Conservation (phyloP, 2,329 filamentous ascomycete genomes). For the Penicillium sp. region DNA sequence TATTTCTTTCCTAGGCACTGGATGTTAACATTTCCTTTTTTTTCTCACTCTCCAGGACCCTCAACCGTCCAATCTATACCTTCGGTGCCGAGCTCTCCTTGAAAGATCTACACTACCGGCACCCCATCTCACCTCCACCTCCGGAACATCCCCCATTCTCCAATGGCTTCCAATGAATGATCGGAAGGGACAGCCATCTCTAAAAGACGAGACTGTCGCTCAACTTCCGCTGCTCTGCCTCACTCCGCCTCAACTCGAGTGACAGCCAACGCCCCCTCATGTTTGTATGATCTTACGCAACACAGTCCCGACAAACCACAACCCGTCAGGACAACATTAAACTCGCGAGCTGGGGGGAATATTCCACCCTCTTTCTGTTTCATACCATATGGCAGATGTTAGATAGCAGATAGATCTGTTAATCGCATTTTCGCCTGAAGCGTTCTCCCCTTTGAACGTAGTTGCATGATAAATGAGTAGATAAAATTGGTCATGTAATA, state of each 20-base stretch:
- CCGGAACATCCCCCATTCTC: not conserved
- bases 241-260: too few relatives aligned
- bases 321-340: constrained; percentile 13
- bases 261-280: constrained; percentile 16
- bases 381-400: constrained; percentile 1
- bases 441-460: not conserved
- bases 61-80: constrained; percentile 20
- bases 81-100: constrained; percentile 24
- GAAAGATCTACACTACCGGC: constrained; percentile 10
- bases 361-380: constrained; percentile 4
- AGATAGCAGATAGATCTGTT: constrained; percentile 10
- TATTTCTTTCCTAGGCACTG: not conserved
- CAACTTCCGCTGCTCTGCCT: not conserved
- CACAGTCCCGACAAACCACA: constrained; percentile 5
- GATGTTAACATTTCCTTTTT: constrained; percentile 21
- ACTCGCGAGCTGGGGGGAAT: constrained; percentile 9
- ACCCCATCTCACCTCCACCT: not conserved
- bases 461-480: not conserved
- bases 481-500: not conserved
- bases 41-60: constrained; percentile 19
- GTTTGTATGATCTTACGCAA: constrained; percentile 27
- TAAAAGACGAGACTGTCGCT: not conserved
- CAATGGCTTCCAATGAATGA: constrained; percentile 2
- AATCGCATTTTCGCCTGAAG: not conserved
- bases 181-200: not conserved